phyloP scores from a whole-genome alignment of 2,329 filamentous ascomycete species.

The Fusarium verticillioides region DNA sequence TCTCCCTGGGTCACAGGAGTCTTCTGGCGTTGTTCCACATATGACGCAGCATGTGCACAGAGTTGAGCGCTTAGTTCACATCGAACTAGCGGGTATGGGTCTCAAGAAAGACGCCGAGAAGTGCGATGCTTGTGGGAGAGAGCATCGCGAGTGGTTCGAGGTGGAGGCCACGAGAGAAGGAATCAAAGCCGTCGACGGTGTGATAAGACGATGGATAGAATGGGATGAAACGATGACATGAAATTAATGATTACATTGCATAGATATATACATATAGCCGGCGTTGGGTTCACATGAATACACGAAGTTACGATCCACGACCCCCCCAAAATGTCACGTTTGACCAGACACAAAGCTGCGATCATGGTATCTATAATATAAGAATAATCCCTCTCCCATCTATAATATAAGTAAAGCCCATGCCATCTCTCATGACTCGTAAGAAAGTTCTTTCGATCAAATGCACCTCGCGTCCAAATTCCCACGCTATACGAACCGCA shows the following conservation, averaged over 20 bases:
- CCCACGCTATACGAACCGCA: constrained; percentile 63
- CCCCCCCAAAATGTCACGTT: constrained; percentile 11
- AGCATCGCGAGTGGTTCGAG: constrained; percentile 96
- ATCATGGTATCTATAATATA: constrained; percentile 23
- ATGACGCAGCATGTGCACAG: constrained; percentile 89
- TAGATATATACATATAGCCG: constrained; percentile 16
- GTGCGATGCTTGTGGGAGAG: constrained; percentile 82
- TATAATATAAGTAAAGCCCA: constrained; percentile 36
- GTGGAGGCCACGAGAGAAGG: constrained; percentile 79
- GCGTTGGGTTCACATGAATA: constrained; percentile 30
- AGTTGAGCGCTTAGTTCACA: constrained; percentile 89
- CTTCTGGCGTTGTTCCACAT: constrained; percentile 55
- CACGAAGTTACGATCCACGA: constrained; percentile 17
- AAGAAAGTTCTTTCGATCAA: constrained; percentile 30
- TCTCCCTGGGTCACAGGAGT: constrained; percentile 58
- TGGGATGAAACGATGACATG: constrained; percentile 73
- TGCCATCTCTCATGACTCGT: constrained; percentile 44
- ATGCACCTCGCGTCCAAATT: neutral
- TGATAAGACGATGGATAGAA: constrained; percentile 84
- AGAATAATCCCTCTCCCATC: constrained; percentile 15
- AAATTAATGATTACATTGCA: constrained; percentile 22
- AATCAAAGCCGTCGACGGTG: constrained; percentile 72
- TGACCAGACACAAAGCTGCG: constrained; percentile 18
- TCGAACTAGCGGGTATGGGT: constrained; percentile 79
- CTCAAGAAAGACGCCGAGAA: constrained; percentile 63